These are phyloP conservation scores for Neolentinus lepideus DNA, from an alignment of 1,284 basidiomycete species.

Conservation along the genomic window DNA sequence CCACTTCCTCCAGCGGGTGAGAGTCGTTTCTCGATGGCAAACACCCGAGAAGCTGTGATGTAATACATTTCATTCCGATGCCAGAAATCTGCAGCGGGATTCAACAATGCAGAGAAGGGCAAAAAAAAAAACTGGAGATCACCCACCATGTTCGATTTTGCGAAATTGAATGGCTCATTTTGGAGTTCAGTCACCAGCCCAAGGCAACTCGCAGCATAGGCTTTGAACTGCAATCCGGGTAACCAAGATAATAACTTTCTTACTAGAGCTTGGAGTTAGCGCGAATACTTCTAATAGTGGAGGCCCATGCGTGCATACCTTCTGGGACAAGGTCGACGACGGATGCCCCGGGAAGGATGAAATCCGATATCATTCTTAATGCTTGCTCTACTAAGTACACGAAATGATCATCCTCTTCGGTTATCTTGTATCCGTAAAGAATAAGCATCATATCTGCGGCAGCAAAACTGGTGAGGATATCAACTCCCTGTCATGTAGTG, in stretches of 20 bases:
- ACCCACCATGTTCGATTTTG: neutral
- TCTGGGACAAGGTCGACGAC: neutral
- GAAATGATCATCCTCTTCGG: neutral
- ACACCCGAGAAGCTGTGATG: neutral
- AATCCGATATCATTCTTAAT: neutral
- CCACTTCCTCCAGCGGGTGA: neutral
- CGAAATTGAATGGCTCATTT: neutral
- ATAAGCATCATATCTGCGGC: neutral
- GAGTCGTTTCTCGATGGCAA: neutral
- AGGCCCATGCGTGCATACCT: neutral
- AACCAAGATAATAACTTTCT: neutral
- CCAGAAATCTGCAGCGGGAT: neutral
- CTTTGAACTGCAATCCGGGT: neutral
- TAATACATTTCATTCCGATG: too few relatives aligned
- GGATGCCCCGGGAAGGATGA: neutral
- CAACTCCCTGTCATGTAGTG: neutral
- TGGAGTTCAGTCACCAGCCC: neutral
- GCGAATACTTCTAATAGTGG: neutral
- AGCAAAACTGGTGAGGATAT: neutral
- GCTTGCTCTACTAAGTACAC: neutral
- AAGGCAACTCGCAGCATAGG: neutral
- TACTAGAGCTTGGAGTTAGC: neutral
- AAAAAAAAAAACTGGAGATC: neutral
- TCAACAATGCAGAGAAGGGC: neutral
- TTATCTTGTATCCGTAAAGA: neutral